Conservation (phyloP, 768 basidiomycete genomes). For the Boletus coccyginus region DNA sequence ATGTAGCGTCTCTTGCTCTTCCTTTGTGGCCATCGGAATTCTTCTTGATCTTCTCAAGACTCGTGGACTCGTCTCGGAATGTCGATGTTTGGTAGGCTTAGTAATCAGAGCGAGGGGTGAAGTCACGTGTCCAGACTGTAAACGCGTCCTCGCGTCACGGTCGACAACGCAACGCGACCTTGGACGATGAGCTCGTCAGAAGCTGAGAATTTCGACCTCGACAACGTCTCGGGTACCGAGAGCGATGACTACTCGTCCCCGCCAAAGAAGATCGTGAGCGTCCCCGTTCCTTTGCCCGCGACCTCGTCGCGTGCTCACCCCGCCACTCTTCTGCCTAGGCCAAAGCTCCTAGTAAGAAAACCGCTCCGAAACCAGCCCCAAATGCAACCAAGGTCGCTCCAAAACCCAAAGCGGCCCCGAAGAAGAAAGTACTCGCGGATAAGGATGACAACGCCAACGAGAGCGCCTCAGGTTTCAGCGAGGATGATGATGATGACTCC, state of each 20-base stretch:
- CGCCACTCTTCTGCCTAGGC: slow-evolving; percentile 23
- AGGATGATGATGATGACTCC: slow-evolving; percentile 33
- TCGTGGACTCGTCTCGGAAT: no score
- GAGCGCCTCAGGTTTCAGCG: slow-evolving; percentile 42
- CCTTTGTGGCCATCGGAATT: slow-evolving; percentile 58
- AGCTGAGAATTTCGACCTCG: slow-evolving; percentile 64
- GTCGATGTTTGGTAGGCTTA: no score
- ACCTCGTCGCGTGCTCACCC: slow-evolving; percentile 7
- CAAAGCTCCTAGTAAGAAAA: slow-evolving; percentile 40
- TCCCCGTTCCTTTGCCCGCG: not conserved
- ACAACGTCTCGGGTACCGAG: slow-evolving; percentile 55
- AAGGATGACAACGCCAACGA: slow-evolving; percentile 62
- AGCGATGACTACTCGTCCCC: slow-evolving; percentile 67
- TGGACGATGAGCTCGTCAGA: slow-evolving; percentile 70
- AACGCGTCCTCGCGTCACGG: slow-evolving; percentile 16
- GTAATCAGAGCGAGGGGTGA: no score
- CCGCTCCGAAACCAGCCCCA: slow-evolving; percentile 42
- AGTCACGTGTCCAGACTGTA: no score
- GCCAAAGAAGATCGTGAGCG: slow-evolving; percentile 48
- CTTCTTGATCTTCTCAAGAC: no score
- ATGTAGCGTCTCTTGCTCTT: slow-evolving; percentile 79
- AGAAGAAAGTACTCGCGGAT: slow-evolving; percentile 70
- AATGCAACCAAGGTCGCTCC: slow-evolving; percentile 39
- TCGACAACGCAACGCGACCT: slow-evolving; percentile 11
- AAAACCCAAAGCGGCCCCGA: slow-evolving; percentile 54